Evolutionary conservation across 148 eudicot genomes (phyloP).

Genomic region (Polygonum maritimum): DNA sequence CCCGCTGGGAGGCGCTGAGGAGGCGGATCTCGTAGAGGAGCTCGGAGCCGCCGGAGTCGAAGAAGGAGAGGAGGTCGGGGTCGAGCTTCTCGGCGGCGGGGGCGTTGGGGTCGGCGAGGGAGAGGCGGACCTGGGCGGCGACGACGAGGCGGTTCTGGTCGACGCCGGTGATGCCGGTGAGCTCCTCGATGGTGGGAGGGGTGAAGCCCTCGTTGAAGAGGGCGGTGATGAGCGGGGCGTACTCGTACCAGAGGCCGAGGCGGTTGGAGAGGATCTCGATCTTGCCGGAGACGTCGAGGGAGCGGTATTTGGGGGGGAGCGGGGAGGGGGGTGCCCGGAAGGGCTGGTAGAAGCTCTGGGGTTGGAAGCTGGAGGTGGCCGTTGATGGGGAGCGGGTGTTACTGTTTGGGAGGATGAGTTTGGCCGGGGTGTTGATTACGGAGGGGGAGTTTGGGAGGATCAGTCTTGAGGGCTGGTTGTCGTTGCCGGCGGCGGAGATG

Average conservation of each 20-base stretch:
- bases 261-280: conserved; percentile 65
- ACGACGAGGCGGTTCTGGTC: conserved; percentile 77
- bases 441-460: conserved; percentile 10
- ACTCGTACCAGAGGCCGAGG: conserved; percentile 66
- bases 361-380: conserved; percentile 14
- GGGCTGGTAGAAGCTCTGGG: conserved; percentile 68
- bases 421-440: conserved; percentile 13
- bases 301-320: conserved; percentile 44
- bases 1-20: conserved; percentile 41
- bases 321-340: conserved; percentile 68
- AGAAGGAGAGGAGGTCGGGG: conserved; percentile 29
- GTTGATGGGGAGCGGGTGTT: neutral
- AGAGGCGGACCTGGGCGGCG: conserved; percentile 59
- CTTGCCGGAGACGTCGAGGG: conserved; percentile 42
- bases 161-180: conserved; percentile 63
- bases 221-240: conserved; percentile 61
- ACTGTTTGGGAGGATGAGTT: conserved; percentile 20
- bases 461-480: conserved; percentile 4
- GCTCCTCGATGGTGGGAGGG: conserved; percentile 54
- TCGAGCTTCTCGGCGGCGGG: conserved; percentile 19
- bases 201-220: conserved; percentile 57
- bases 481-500: conserved; percentile 18
- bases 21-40: conserved; percentile 59
- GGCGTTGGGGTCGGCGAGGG: conserved; percentile 26
- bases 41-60: conserved; percentile 54